Base-by-base conservation (phyloP, 2,329 filamentous ascomycete species). In the Hirsutella minnesotensis region DNA sequence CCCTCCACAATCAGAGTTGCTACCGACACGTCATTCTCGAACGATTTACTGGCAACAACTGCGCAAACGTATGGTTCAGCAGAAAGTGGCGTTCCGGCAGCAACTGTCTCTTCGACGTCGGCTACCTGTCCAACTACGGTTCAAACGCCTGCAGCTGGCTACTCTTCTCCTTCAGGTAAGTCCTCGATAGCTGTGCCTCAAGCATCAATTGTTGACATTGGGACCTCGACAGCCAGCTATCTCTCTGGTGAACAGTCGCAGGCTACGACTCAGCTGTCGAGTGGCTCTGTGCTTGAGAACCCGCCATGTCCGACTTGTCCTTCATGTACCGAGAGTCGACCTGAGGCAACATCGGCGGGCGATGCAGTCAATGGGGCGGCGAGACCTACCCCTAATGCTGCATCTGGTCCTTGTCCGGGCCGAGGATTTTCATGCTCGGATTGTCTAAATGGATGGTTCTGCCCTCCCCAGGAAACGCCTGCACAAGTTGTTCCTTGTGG, bases 371-470 rank as follows among this genome's bases (percentile, higher is more conserved):
- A 4, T 15, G 5, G 4, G 2, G 4, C 8, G 15, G 27, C 4
- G 31, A 13, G 13, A 10, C 20, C 15, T 12, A 27, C 7, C 2
- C n/a, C 27, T 8, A 18, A 36, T 10, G 29, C 10, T 29, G 38
- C n/a, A 4, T 21, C 33, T 18, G 49, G 47, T 7, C 47, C 54
- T 7, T 58, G 55, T 22, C 51, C 54, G 2, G 54, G 51, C 5
- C 47, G 44, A 35, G 56, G 58, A 1, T 57, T 55, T 31, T 46
- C 44, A 5, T 60, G 57, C 40, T 40, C 46, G 3, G 56, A 60
- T 16, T 60, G 57, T 31, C 48, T 54, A 5, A 46, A 58, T 35
- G 56, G 56, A 5, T 56, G 56, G 56, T 59, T 60, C 36, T 60
- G 55, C 39, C 56, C 57, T 34, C 55, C 56, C 5, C 46, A 51